Evolutionary conservation across 2,329 filamentous ascomycete genomes (phyloP).

Genomic region (Epichloe hybrida): DNA sequence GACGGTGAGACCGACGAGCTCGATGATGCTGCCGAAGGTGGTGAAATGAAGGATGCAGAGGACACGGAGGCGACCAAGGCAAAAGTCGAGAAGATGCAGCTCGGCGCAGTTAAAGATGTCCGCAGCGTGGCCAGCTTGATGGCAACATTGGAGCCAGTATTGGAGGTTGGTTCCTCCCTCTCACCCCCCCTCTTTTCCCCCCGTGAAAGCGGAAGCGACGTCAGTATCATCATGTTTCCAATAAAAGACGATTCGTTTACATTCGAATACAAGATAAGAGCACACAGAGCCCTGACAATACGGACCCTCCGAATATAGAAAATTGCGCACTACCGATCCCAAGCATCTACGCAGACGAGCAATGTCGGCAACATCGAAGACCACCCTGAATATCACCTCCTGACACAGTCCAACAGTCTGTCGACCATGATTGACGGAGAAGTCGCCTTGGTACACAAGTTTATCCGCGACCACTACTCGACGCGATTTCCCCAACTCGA

Average conservation of each 20-base stretch:
- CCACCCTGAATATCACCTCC: slow-evolving; percentile 77
- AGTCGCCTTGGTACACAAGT: slow-evolving; percentile 88
- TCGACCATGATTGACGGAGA: slow-evolving; percentile 91
- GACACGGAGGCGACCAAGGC: slow-evolving; percentile 60
- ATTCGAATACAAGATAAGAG: slow-evolving; percentile 29
- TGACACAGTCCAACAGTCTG: slow-evolving; percentile 78
- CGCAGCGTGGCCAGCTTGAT: slow-evolving; percentile 68
- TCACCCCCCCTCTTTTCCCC: slow-evolving; percentile 7
- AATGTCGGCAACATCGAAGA: slow-evolving; percentile 77
- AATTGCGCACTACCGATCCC: slow-evolving; percentile 63
- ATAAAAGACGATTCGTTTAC: slow-evolving; percentile 41
- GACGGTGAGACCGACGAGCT: slow-evolving; percentile 34
- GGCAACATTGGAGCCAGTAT: slow-evolving; percentile 65
- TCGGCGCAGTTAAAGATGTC: slow-evolving; percentile 61
- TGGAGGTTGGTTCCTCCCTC: slow-evolving; percentile 51
- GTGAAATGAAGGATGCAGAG: slow-evolving; percentile 36
- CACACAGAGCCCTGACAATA: slow-evolving; percentile 55
- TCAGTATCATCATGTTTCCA: not conserved
- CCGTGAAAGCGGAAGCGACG: slow-evolving; percentile 10
- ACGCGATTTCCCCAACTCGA: slow-evolving; percentile 88
- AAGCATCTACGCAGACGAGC: slow-evolving; percentile 49
- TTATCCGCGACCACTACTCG: slow-evolving; percentile 91
- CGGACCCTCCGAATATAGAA: slow-evolving; percentile 46
- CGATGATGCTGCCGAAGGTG: slow-evolving; percentile 48
- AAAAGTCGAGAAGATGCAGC: slow-evolving; percentile 71